These are phyloP conservation scores for Syncephalastrum sp. DNA, from an alignment of 371 early-diverging fungal species.

Conservation along the genomic window DNA sequence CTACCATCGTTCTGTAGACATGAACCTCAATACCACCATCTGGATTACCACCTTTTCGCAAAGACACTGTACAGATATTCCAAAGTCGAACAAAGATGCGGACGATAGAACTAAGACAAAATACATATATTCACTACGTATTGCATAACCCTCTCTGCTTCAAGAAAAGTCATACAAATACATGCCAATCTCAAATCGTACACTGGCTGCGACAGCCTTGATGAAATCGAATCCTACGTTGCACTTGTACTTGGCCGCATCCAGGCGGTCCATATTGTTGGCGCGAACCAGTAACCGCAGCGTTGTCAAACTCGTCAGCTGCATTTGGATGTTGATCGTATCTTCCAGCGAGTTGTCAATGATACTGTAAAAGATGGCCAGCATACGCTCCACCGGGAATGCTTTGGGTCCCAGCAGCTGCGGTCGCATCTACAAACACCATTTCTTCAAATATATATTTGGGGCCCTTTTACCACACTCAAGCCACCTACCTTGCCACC, in stretches of 20 bases:
- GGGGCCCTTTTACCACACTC: too few species aligned
- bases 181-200: constrained; percentile 79
- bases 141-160: too few species aligned
- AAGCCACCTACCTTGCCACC: constrained; percentile 35
- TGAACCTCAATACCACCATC: constrained; percentile 16
- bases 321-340: constrained; percentile 77
- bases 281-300: constrained; percentile 69
- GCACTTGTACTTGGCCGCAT: constrained; percentile 80
- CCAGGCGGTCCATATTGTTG: constrained; percentile 71
- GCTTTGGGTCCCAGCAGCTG: constrained; percentile 88
- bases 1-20: constrained; percentile 12
- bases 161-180: constrained; percentile 78
- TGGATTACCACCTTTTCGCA: constrained; percentile 41
- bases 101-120: constrained; percentile 19
- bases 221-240: constrained; percentile 83
- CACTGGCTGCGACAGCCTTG: constrained; percentile 59
- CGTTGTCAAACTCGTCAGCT: constrained; percentile 79
- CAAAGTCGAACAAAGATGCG: constrained; percentile 51
- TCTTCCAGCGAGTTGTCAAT: constrained; percentile 68
- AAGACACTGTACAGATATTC: constrained; percentile 38
- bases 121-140: too few species aligned
- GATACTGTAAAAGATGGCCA: constrained; percentile 93
- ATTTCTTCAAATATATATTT: too few species aligned
- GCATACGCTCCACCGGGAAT: constrained; percentile 90
- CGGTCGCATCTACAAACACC: constrained; percentile 59